phyloP scores from a whole-genome alignment of 2,329 filamentous ascomycete species.

The Bipolaris victoriae region DNA sequence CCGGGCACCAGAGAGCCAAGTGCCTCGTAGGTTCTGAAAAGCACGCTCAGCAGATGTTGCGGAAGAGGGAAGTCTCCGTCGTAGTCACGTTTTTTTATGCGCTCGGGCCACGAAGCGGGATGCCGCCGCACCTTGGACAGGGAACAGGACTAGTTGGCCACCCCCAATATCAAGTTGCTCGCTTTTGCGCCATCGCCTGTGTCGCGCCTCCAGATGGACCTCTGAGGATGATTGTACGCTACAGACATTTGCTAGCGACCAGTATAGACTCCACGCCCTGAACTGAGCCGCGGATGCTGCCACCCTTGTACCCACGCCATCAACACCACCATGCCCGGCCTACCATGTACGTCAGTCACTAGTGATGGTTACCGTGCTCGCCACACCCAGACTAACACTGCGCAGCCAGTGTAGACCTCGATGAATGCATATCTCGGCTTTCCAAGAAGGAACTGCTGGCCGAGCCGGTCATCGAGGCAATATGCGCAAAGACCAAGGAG shows the following conservation, averaged over 20 bases:
- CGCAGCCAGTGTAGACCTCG: conserved; percentile 91
- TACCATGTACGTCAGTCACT: conserved; percentile 53
- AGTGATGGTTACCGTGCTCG: conserved; percentile 6
- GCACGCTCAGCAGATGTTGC: conserved; percentile 13
- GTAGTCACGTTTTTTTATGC: conserved; percentile 23
- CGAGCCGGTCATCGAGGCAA: conserved; percentile 97
- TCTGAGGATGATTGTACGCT: conserved; percentile 51
- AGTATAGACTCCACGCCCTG: conserved; percentile 46
- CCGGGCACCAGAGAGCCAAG: background rate
- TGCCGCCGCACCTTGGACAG: conserved; percentile 17
- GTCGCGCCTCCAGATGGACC: conserved; percentile 36
- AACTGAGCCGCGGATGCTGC: conserved; percentile 39
- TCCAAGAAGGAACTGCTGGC: conserved; percentile 97
- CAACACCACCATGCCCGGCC: conserved; percentile 55
- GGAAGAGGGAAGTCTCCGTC: conserved; percentile 18
- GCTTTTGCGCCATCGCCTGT: conserved; percentile 26
- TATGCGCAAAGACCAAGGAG: conserved; percentile 99
- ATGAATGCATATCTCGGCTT: conserved; percentile 95
- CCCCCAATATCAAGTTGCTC: conserved; percentile 22
- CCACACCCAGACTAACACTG: conserved; percentile 25
- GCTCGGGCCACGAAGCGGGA: conserved; percentile 28
- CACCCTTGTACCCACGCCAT: conserved; percentile 22
- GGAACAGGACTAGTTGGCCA: conserved; percentile 21
- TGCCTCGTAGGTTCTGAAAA: conserved; percentile 4
- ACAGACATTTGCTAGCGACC: conserved; percentile 46